Conservation (phyloP, 192 early-diverging fungal genomes). For the Chytriomyces sp. region DNA sequence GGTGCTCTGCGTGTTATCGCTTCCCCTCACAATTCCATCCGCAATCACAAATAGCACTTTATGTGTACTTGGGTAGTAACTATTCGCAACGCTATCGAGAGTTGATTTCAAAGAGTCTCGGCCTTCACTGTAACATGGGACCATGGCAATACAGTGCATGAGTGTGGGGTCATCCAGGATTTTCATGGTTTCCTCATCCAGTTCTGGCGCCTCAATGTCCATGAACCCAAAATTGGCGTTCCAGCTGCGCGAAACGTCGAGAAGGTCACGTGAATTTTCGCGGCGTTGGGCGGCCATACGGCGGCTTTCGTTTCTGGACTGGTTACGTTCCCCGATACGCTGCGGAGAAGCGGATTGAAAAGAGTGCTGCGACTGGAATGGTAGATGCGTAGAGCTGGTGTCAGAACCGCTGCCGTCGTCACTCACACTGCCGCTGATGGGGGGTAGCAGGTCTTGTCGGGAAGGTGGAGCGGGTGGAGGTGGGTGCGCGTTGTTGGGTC, state of each 20-base stretch:
- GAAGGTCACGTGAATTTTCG: slow-evolving; percentile 5
- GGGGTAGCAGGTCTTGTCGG: neutral
- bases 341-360: neutral
- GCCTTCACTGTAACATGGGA: slow-evolving; percentile 92
- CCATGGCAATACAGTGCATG: slow-evolving; percentile 70
- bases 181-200: slow-evolving; percentile 40
- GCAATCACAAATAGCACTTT: slow-evolving; percentile 89
- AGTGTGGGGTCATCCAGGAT: slow-evolving; percentile 49
- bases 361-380: neutral
- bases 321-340: neutral
- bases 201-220: slow-evolving; percentile 42
- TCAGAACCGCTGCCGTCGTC: neutral
- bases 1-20: slow-evolving; percentile 79
- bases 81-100: slow-evolving; percentile 82
- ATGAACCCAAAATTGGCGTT: slow-evolving; percentile 39
- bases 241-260: slow-evolving; percentile 47
- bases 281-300: slow-evolving; percentile 20
- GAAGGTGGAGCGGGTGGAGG: neutral
- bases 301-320: slow-evolving; percentile 8
- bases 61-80: slow-evolving; percentile 83
- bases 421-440: neutral
- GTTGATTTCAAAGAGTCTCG: slow-evolving; percentile 74
- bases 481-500: neutral
- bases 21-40: slow-evolving; percentile 74
- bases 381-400: neutral